These are phyloP conservation scores for Juncus inflexus DNA, from an alignment of 176 grass and related monocot species.

Conservation along the genomic window DNA sequence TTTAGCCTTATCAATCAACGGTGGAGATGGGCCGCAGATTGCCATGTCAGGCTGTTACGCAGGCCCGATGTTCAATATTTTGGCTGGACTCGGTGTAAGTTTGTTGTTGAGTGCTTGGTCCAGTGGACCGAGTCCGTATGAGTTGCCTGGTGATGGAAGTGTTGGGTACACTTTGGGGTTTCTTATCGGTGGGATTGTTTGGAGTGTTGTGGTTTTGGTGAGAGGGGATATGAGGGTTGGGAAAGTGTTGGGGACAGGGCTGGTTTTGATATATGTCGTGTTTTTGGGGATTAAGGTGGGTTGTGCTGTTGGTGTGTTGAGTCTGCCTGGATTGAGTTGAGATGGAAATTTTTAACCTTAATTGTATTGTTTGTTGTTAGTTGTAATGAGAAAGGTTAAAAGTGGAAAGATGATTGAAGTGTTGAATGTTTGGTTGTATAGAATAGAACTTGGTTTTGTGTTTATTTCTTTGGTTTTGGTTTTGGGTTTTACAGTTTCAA, in stretches of 20 bases:
- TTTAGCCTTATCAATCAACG: constrained; percentile 85
- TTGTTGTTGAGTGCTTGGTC: constrained; percentile 95
- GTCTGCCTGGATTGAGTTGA: constrained; percentile 59
- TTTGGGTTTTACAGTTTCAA: background rate
- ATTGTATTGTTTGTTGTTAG: constrained; percentile 16
- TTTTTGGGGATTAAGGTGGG: constrained; percentile 75
- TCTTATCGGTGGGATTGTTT: constrained; percentile 74
- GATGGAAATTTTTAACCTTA: background rate
- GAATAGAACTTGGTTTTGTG: background rate
- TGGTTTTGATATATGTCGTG: constrained; percentile 70
- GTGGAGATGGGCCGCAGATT: constrained; percentile 81
- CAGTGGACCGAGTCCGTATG: constrained; percentile 46
- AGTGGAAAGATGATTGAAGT: background rate
- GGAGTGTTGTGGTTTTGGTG: constrained; percentile 65
- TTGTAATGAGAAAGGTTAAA: constrained; percentile 11
- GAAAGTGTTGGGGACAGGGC: constrained; percentile 69
- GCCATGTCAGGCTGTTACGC: constrained; percentile 98
- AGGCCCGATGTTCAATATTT: constrained; percentile 97
- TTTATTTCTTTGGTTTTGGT: background rate
- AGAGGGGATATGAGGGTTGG: constrained; percentile 74
- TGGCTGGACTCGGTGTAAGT: constrained; percentile 83
- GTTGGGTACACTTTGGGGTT: constrained; percentile 86
- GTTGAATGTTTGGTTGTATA: background rate
- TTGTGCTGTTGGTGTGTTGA: constrained; percentile 64
- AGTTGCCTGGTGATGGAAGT: constrained; percentile 64